Base-by-base conservation (phyloP, 768 basidiomycete genomes). In the Phlegmacium glaucopus region DNA sequence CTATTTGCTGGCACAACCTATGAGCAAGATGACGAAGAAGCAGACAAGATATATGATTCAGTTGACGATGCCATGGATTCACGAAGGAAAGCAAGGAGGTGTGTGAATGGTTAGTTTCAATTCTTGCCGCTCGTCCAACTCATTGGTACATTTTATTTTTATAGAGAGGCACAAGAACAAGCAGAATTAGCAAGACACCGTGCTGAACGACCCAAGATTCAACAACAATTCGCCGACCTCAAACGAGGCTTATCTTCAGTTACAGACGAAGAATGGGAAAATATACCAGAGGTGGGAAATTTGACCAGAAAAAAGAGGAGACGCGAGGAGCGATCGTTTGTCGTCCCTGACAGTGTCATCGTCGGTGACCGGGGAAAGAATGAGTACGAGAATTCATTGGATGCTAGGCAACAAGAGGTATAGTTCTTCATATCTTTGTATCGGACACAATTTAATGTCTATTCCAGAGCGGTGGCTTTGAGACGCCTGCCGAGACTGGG, bases 21-120 rank as follows among this genome's bases (percentile, higher is more conserved):
- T 63, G 94, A 99, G 63, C 86, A 88, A 47, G 96, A 98, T 54
- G 96, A 99, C 51, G 94, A 97, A 56, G 96, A 98, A 64, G 96
- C 95, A 0, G 95, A 98, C 66, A 80, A 78, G 61, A 96, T 96
- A 43, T 99, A 95, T 63, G 95, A 96, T 18, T 59, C 72, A n/a
- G 94, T 97, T 1, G 94, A 97, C 58, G 75, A 80, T 36, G 82
- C 83, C 25, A 94, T 99, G 88, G 95, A 97, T 62, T 77, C 85
- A 34, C 74, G 96, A 51, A 71, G 96, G 58, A 79, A 80, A 61
- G 76, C 78, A 39, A 79, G 88, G 52, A 83, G 90, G 90, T 90
- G 66, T 58, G 87, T 78, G 48, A 29, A 44, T 55, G 70, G 74
- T 77, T 69, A 74, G 71, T 73, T 61, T 55, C 37, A 42, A 45